phyloP scores from a whole-genome alignment of 371 early-diverging fungal species.

The Actinomortierella wolfii region DNA sequence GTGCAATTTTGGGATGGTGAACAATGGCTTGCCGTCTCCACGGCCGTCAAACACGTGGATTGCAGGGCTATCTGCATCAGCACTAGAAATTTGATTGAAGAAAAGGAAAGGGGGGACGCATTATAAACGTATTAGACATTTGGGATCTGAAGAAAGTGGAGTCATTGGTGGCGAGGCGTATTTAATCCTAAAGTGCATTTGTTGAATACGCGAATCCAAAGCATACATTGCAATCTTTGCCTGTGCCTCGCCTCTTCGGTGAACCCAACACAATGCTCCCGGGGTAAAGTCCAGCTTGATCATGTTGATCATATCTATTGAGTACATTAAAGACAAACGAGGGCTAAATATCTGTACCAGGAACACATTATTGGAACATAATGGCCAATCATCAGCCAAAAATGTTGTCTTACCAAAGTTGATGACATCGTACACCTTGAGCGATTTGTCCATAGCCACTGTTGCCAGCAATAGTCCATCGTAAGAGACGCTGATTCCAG shows the following conservation, averaged over 20 bases:
- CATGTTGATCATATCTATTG: slow-evolving; percentile 94
- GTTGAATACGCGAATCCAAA: neutral
- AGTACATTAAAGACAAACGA: neutral
- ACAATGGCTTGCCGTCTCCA: slow-evolving; percentile 65
- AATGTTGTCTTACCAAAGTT: slow-evolving; percentile 94
- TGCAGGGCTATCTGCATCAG: slow-evolving; percentile 71
- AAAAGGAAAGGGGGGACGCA: neutral
- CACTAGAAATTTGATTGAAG: slow-evolving; percentile 50
- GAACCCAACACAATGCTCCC: slow-evolving; percentile 84
- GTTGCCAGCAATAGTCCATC: slow-evolving; percentile 88
- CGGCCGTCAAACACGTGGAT: slow-evolving; percentile 89
- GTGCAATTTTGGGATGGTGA: slow-evolving; percentile 72
- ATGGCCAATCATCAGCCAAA: neutral
- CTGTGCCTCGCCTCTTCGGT: slow-evolving; percentile 81
- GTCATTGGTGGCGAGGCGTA: neutral
- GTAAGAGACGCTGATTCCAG: slow-evolving; percentile 65
- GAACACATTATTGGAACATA: neutral
- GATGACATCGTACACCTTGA: slow-evolving; percentile 93
- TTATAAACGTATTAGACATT: neutral
- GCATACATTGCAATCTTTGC: slow-evolving; percentile 79
- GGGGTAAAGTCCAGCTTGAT: slow-evolving; percentile 81
- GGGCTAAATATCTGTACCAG: neutral
- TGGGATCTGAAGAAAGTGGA: too few species aligned
- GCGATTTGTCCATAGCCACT: slow-evolving; percentile 77
- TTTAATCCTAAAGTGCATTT: neutral